Evolutionary conservation across 768 basidiomycete species (phyloP), one percentile per base, ranked within the genome.

Genomic region (Cystofilobasidium ferigula): DNA sequence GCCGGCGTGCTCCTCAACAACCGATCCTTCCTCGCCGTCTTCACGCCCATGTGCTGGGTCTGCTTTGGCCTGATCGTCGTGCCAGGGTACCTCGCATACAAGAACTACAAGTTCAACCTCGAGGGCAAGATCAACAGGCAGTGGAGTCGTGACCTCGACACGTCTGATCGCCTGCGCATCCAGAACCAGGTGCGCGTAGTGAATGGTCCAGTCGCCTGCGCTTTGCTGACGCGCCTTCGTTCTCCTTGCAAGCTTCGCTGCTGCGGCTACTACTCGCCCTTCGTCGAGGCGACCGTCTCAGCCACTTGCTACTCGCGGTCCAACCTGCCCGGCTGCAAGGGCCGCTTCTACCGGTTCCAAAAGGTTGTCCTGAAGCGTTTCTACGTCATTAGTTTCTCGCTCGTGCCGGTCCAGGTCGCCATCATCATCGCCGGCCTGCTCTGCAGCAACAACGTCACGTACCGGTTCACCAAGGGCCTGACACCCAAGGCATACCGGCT

Each of bases 391-490:
- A 77, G 82, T 22, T 89, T 89, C 74, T 74, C 81, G 20, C 71
- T 88, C 61, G 87, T 86, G 18, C 86, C 87, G 1, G 71, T 83
- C 16, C 87, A 89, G 66, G 74, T 90, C 56, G 72, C 72, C 26
- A 78, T 85, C 73, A 88, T 88, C 71, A 67, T 86, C 68, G 78
- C 79, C 1, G 83, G 80, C 18, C 75, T 89, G 62, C 75, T 89
- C 58, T 89, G 86, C 74, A 84, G 84, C 28, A 89, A 88, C 76
- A 88, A 89, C 70, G 84, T 90, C 73, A 89, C 87, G 26, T 89
- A 88, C 74, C 81, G 88, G 60, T 89, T 89, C 74, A 87, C 87
- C 13, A 89, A 89, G 78, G 88, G 88, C 67, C 84, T 89, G 83
- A 88, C 86, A 81, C 88, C 87, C 64, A 86, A 87, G 79, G 83